Base-by-base conservation (phyloP, 2,329 filamentous ascomycete species). In the Fusarium secorum region DNA sequence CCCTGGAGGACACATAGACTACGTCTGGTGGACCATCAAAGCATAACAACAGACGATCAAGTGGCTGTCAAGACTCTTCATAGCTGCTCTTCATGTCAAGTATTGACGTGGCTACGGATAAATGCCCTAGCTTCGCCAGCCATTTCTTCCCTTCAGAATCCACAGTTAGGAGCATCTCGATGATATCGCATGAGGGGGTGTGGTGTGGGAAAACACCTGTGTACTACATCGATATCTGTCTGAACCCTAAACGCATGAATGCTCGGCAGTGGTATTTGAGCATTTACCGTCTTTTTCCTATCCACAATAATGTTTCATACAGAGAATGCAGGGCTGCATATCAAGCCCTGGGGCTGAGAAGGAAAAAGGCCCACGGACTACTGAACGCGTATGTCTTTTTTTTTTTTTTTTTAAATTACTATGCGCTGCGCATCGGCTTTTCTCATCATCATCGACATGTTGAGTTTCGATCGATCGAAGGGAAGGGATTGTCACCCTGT, bases 381-480 rank as follows among this genome's bases (percentile, higher is more conserved):
- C 44, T 26, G 39, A 63, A 46, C 38, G 30, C 44, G 36, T 48
- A 46, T 66, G 41, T 11, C 32, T 71, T 48, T 26, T 22, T 26
- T 44, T 17, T 26, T 17, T 24, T 10, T 15, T 22, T 60, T 58
- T 59, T 24, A 45, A 52, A 62, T 56, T 59, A 45, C 63, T 44
- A 66, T 70, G 32, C 41, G 30, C 33, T 49, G 11, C 30, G 30
- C 45, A 55, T 60, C 68, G 53, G 35, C 35, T 30, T 65, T 60
- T 60, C 22, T 35, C 49, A 41, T 46, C 22, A 45, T 48, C 54
- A 71, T 71, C 64, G 68, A 13, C 36, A 71, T 69, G 42, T 41
- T 26, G n/a, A 42, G 20, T 30, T 39, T 57, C 35, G 64, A 71
- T 70, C 68, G 55, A 71, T 71, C 68, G 41, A 35, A 38, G 22